Conservation (phyloP, 768 basidiomycete species). For the Russula dissimulans region DNA sequence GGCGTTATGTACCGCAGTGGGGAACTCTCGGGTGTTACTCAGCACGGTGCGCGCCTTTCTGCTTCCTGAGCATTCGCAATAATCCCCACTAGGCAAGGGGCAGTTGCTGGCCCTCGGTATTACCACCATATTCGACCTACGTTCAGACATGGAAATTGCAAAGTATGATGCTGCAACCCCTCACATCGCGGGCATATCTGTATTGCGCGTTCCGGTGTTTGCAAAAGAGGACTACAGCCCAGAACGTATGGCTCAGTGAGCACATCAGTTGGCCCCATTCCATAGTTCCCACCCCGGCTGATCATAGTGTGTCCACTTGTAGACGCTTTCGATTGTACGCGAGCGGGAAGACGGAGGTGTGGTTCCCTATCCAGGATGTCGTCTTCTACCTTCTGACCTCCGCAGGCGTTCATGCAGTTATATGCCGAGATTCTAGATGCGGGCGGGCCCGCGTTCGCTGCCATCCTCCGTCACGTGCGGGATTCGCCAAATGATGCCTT, state of each 20-base stretch:
- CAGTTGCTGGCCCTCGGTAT: conserved; percentile 55
- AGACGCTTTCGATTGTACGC: conserved; percentile 70
- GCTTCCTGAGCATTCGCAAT: neutral
- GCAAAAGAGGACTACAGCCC: conserved; percentile 72
- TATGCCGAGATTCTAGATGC: conserved; percentile 77
- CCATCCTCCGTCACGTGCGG: conserved; percentile 62
- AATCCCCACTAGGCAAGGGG: conserved; percentile 39
- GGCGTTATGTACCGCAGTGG: conserved; percentile 56
- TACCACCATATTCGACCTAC: conserved; percentile 62
- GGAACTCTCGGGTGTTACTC: conserved; percentile 61
- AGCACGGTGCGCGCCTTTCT: conserved; percentile 42
- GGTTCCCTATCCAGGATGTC: neutral
- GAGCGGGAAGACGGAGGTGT: conserved; percentile 69
- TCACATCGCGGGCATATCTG: conserved; percentile 49
- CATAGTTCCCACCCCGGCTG: neutral
- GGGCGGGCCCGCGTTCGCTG: conserved; percentile 58
- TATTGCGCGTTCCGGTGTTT: conserved; percentile 55
- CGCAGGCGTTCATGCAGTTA: conserved; percentile 68
- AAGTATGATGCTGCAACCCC: conserved; percentile 65
- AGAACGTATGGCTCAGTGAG: conserved; percentile 76
- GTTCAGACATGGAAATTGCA: conserved; percentile 70
- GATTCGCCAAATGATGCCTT: conserved; percentile 58
- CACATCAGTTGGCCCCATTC: conserved; percentile 28
- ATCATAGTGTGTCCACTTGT: neutral
- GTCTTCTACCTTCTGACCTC: neutral